Base-by-base conservation (phyloP, 352 stramenopile species). In the Phytophthora hybrid region DNA sequence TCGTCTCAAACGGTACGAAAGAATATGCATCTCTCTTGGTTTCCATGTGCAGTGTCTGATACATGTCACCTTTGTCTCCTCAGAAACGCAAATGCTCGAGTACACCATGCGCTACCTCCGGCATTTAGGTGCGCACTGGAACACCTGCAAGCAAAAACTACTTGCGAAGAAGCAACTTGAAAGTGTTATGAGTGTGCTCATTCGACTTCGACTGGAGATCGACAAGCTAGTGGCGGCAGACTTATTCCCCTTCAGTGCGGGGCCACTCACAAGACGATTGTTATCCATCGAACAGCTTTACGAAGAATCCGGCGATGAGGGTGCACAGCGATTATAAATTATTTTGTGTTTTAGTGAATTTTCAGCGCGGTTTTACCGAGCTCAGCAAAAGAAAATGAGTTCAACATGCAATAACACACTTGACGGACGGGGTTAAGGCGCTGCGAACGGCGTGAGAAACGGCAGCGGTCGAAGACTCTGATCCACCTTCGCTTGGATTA, bases 41-140 rank as follows among this genome's bases (percentile, higher is more conserved):
- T 52, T 16, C 34, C 21, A 16, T 60, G 29, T 57, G 14, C 23
- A 34, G 54, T 71, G 29, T 69, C 32, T 21, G 10, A 65, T 26
- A 19, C 8, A 31, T 58, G 8, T 59, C 1, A 41, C 54, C 0
- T 26, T 73, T 71, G 5, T 18, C 39, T 61, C 31, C 16, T 18
- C 59, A 93, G 87, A 94, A 76, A 94, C 87, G 5, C 41, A 61
- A 55, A 92, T 90, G 81, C 77, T 94, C 3, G 76, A 88, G 58
- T 94, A 90, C 55, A 64, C 87, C 5, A 64, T 91, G 61, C 78
- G 71, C 37, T 91, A 92, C 55, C 57, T 92, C 9, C 85, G 87
- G 3, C 66, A 67, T 32, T 60, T 88, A 18, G 66, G 23, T 10
- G 23, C 19, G 10, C 59, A 63, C 6, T 94, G 85, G 84, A 39